phyloP scores from a whole-genome alignment of 2,329 filamentous ascomycete genomes.

The Sarocladium brachiariae region DNA sequence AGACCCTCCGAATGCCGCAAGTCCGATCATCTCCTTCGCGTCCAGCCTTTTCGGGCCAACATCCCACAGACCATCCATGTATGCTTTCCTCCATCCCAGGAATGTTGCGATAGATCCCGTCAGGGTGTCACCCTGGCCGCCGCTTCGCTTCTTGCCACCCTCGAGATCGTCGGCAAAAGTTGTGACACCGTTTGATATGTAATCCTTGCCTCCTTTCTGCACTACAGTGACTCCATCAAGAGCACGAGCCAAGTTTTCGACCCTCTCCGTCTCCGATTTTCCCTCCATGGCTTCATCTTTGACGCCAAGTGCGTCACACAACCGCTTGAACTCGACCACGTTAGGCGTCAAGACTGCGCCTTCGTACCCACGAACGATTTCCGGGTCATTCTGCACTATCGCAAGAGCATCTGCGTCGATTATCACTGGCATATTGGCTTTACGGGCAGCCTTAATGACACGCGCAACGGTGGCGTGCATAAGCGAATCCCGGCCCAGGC shows the following conservation, averaged over 20 bases:
- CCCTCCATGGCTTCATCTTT: slow-evolving; percentile 37
- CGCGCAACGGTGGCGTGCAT: slow-evolving; percentile 82
- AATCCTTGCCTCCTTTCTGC: slow-evolving; percentile 79
- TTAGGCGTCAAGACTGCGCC: slow-evolving; percentile 91
- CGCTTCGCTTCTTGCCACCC: slow-evolving; percentile 83
- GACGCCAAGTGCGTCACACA: slow-evolving; percentile 70
- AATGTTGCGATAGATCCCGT: slow-evolving; percentile 87
- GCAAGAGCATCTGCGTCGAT: slow-evolving; percentile 86
- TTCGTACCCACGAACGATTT: slow-evolving; percentile 71
- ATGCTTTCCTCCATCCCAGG: slow-evolving; percentile 80
- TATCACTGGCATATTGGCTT: slow-evolving; percentile 69
- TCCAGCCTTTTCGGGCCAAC: slow-evolving; percentile 38
- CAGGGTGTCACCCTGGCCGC: slow-evolving; percentile 91
- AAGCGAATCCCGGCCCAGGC: slow-evolving; percentile 78
- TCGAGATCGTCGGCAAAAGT: slow-evolving; percentile 71
- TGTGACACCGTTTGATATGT: slow-evolving; percentile 70
- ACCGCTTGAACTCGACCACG: slow-evolving; percentile 79
- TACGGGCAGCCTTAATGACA: slow-evolving; percentile 72
- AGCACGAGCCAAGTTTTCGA: slow-evolving; percentile 63
- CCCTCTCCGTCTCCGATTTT: slow-evolving; percentile 35
- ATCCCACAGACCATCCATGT: slow-evolving; percentile 75
- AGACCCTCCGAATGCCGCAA: slow-evolving; percentile 82
- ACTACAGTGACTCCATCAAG: slow-evolving; percentile 86
- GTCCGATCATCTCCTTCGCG: slow-evolving; percentile 56
- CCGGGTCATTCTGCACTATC: slow-evolving; percentile 68